Percentiles rank a stretch among this genome's conserved stretches.
phyloP scores from a whole-genome alignment of 1,284 basidiomycete species.

The Fomitopsis pinicola region DNA sequence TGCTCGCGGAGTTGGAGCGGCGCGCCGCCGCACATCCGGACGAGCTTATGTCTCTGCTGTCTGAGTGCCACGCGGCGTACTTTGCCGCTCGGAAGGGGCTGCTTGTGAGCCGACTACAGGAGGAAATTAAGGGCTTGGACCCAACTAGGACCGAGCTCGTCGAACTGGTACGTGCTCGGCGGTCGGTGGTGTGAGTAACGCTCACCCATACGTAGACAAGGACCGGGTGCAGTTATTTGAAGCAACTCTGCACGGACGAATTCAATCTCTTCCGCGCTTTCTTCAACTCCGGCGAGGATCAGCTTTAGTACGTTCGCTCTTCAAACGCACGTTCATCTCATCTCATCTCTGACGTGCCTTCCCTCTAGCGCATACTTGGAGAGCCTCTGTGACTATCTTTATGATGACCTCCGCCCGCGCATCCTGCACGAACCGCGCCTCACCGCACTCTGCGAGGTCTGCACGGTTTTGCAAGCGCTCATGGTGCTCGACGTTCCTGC shows the following conservation, averaged over 20 bases:
- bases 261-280: slow-evolving; percentile 81
- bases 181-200: neutral
- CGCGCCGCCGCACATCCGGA: slow-evolving; percentile 69
- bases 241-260: slow-evolving; percentile 85
- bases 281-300: slow-evolving; percentile 81
- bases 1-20: slow-evolving; percentile 82
- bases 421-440: slow-evolving; percentile 89
- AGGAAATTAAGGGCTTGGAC: slow-evolving; percentile 82
- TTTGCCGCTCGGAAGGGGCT: slow-evolving; percentile 69
- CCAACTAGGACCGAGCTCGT: slow-evolving; percentile 77
- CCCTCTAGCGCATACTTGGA: slow-evolving; percentile 76
- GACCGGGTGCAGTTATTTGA: slow-evolving; percentile 85
- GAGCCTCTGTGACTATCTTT: slow-evolving; percentile 86
- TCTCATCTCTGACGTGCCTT: neutral
- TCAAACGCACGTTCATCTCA: neutral
- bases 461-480: slow-evolving; percentile 88
- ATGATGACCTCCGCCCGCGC: slow-evolving; percentile 88
- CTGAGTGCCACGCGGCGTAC: slow-evolving; percentile 84
- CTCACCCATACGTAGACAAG: slow-evolving; percentile 54
- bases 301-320: slow-evolving; percentile 68
- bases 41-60: slow-evolving; percentile 71
- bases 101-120: slow-evolving; percentile 64
- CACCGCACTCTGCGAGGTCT: slow-evolving; percentile 85
- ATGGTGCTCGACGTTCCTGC: slow-evolving; percentile 81
- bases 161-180: slow-evolving; percentile 55